Evolutionary conservation across 805 yeast species (phyloP), one percentile per base, ranked within the genome.

Genomic region (Saitoella complicata): DNA sequence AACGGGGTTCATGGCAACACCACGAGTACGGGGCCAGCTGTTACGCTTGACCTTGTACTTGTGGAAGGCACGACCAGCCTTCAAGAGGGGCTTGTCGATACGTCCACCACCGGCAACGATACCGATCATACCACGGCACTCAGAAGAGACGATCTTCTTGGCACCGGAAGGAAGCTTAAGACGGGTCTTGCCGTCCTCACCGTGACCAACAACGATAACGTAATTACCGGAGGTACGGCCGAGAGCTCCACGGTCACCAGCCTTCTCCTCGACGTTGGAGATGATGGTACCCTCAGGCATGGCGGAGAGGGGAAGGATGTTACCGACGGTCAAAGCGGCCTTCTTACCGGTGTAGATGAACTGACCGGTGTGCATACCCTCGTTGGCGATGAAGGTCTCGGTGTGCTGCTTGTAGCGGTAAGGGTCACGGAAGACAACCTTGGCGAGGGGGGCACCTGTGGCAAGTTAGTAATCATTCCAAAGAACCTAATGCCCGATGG

Each of bases 1-100:
- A 71, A 88, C 98, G 72, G 97, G 97, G 78, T 88, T 88, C 98
- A 91, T 88, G 70, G 98, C 98, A 69, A 88, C 97, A 88, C 97
- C 98, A 78, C 97, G 86, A 67, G 97, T 91, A 83, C 85, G 87
- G 75, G 98, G 98, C 97, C 97, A 91, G 58, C 95, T 85, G 94
- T 91, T 86, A 77, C 97, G 80, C 93, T 91, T 91, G 65, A 87
- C 94, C 75, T 73, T 87, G 91, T 81, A 87, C 78, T 88, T 88
- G 87, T 88, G 95, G 95, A 80, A 88, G 58, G 98, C 98, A 78
- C 94, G 86, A 76, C 97, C 97, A 68, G 98, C 98, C 84, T 88
- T 88, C 70, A 88, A 81, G 76, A 88, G 76, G 73, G 98, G 98
- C 78, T 88, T 88, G 75, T 88, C 97, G 66, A 85, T 85, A 81